phyloP scores from a whole-genome alignment of 257 asterid species.

The Fraxinus excelsior region DNA sequence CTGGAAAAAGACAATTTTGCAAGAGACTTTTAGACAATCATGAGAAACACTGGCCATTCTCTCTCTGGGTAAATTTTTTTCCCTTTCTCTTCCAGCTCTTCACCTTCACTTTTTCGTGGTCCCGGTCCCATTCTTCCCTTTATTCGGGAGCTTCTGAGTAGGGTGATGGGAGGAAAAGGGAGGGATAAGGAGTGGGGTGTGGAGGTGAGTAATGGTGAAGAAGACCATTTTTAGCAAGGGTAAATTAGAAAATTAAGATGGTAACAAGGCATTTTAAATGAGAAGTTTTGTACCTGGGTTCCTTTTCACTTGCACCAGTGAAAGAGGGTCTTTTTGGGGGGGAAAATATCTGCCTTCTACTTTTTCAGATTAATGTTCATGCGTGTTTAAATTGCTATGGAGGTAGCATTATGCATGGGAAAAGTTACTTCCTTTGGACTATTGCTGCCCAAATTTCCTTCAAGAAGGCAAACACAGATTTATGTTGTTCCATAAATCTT shows the following conservation, averaged over 20 bases:
- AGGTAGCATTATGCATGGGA: not conserved
- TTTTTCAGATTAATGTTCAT: not conserved
- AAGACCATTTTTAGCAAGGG: not conserved
- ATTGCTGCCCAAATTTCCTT: not conserved
- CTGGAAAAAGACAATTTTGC: not conserved
- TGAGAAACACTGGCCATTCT: not conserved
- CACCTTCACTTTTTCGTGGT: not conserved
- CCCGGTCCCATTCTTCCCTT: not conserved
- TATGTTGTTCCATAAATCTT: not conserved
- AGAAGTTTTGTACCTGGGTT: not conserved
- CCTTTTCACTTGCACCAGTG: not conserved
- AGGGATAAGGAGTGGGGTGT: not conserved
- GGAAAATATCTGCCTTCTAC: not conserved
- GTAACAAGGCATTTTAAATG: not conserved
- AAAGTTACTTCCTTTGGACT: not conserved
- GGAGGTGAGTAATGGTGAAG: not conserved
- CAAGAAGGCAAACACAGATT: not conserved
- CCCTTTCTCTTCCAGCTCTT: not conserved
- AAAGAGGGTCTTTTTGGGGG: not conserved
- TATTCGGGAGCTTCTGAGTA: not conserved
- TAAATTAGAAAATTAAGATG: not conserved
- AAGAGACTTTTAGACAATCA: not conserved
- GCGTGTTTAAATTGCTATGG: not conserved
- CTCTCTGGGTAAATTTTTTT: not conserved
- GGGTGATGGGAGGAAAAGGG: not conserved